Percentiles rank a stretch among this genome's conserved stretches.
Evolutionary conservation across 306 rosid species (phyloP).

Genomic region (Acacia acuminata): DNA sequence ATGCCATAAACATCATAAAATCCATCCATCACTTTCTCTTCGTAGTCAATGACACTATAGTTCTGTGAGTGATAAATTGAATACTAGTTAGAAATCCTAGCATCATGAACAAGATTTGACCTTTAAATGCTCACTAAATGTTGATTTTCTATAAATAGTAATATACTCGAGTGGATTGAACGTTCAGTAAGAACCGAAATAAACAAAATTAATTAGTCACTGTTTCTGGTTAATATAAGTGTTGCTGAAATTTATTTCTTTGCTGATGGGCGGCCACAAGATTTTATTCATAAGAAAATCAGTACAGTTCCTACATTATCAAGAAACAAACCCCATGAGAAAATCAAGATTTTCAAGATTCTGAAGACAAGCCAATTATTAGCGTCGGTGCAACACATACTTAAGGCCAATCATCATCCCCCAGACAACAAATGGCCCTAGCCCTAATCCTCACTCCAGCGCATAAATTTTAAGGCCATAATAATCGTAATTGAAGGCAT

Average conservation of each 20-base stretch:
- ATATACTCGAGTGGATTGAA: not conserved
- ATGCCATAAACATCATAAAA: slow-evolving; percentile 88
- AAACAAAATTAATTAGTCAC: not conserved
- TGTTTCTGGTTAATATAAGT: not conserved
- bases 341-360: not conserved
- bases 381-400: not conserved
- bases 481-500: not conserved
- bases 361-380: not conserved
- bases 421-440: not conserved
- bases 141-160: slow-evolving; percentile 22
- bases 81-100: slow-evolving; percentile 35
- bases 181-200: slow-evolving; percentile 5
- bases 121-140: slow-evolving; percentile 13
- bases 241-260: not conserved
- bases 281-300: slow-evolving; percentile 3
- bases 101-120: slow-evolving; percentile 11
- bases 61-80: slow-evolving; percentile 57
- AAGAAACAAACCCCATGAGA: not conserved
- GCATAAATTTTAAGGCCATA: not conserved
- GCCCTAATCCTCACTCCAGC: slow-evolving; percentile 14
- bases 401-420: not conserved
- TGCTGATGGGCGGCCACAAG: not conserved
- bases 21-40: slow-evolving; percentile 91
- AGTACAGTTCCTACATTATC: slow-evolving; percentile 19
- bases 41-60: slow-evolving; percentile 81